These are phyloP conservation scores for Solanum gracilifrons DNA, from an alignment of 257 asterid species.

Conservation along the genomic window DNA sequence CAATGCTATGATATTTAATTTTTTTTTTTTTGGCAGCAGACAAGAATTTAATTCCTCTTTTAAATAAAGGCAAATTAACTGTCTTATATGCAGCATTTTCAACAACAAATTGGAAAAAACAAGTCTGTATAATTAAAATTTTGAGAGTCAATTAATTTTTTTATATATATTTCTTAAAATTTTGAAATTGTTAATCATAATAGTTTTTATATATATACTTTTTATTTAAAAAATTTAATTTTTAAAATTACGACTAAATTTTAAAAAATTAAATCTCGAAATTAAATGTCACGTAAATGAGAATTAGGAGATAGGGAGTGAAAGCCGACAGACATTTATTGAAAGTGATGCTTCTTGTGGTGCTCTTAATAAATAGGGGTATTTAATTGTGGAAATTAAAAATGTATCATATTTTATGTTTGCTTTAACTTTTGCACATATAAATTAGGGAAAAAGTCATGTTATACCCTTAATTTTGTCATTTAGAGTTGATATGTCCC, in stretches of 20 bases:
- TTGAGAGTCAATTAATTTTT: not conserved
- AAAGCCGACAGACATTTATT: too few species aligned
- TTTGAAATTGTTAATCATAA: too few species aligned
- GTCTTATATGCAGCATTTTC: not conserved
- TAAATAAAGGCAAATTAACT: not conserved
- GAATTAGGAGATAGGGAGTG: not conserved
- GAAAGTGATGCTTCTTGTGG: not conserved
- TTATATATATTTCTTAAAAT: too few species aligned
- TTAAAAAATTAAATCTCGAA: too few species aligned
- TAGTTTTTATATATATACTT: too few species aligned
- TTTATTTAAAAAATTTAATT: too few species aligned
- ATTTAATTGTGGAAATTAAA: not conserved
- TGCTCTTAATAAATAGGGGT: not conserved
- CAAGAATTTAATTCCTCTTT: not conserved
- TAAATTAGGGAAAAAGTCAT: too few species aligned
- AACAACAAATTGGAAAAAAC: too few species aligned
- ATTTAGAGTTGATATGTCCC: too few species aligned
- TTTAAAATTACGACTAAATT: too few species aligned
- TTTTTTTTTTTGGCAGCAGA: not conserved
- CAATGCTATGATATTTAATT: not conserved
- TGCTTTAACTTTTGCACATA: not conserved
- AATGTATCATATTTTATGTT: not conserved
- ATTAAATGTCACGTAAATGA: not conserved
- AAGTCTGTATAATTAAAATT: too few species aligned
- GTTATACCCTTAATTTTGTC: too few species aligned